A percentile compares a stretch with the other conserved stretches of the same genome.
These are phyloP conservation scores for Aegilops speltoides DNA, from an alignment of 176 grass and related monocot species.

Conservation along the genomic window DNA sequence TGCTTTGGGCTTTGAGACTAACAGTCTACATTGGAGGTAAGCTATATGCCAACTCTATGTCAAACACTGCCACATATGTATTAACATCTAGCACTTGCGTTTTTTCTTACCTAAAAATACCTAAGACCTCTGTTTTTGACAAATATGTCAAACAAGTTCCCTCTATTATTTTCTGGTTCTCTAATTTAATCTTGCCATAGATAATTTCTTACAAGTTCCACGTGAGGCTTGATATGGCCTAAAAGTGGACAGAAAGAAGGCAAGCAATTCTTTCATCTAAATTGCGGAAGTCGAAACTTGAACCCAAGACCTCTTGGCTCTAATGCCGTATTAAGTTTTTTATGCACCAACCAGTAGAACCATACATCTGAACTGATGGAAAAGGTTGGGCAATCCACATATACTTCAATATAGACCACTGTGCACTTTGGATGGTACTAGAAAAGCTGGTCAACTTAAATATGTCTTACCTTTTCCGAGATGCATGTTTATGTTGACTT, in stretches of 20 bases:
- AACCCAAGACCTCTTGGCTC: no score
- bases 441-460: neutral
- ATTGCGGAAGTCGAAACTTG: no score
- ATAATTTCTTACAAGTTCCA: neutral
- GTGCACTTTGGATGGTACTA: neutral
- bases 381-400: neutral
- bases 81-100: neutral
- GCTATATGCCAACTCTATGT: conserved; percentile 14
- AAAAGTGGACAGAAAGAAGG: no score
- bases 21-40: conserved; percentile 89
- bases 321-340: no score
- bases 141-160: neutral
- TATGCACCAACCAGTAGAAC: no score
- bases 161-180: neutral
- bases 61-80: neutral
- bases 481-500: neutral
- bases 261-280: no score
- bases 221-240: no score
- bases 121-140: neutral
- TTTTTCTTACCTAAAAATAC: conserved; percentile 7
- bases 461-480: neutral
- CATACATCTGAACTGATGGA: no score
- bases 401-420: neutral
- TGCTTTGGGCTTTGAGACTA: conserved; percentile 78
- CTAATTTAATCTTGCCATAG: neutral